Base-by-base conservation (phyloP, 306 rosid species). In the Purshia tridentata region DNA sequence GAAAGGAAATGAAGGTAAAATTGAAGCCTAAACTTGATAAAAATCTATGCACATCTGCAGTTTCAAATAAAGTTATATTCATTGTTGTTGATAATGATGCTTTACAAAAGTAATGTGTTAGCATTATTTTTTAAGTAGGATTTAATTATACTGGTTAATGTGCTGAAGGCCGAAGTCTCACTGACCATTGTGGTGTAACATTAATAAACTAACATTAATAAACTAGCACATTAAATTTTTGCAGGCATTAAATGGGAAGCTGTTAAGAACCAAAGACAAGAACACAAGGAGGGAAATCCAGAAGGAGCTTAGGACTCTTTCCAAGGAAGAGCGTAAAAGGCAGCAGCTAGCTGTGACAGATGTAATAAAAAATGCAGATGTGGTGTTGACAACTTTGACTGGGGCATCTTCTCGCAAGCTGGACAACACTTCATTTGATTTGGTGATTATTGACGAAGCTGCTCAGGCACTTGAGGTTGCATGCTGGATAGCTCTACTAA, bases 401-500 rank as follows among this genome's bases (percentile, higher is more conserved):
- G 99, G 99, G 70, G 91, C 96, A 58, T 84, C 40, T 53, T 67
- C 99, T 72, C 91, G 69, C 86, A 94, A 94, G 77, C 90, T 94
- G 61, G 85, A 84, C 23, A 82, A 49, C 76, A 86, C 86, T 73
- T 88, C 99, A 77, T 94, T 91, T 84, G 97, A 94, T 83, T 83
- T 94, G 86, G 96, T 94, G 41, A 94, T 94, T 55, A 94, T 94
- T 75, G 97, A 91, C 64, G 99, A 94, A 88, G 97, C 99, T 80
- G 99, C 99, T 75, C 97, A 89, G 87, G 99, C 99, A 59, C 99
- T 94, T 78, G 99, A 94, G 86, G 84, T 94, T 57, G 93, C 96
- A 66, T 94, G 99, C 81, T 91, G 97, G 99, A 87, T 94, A 72
- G 91, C 97, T 58, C 68, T 91, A 44, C 84, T 94, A 72, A 94